Evolutionary conservation across 768 basidiomycete genomes (phyloP).

Genomic region (Agaricus sinodeliciosus): DNA sequence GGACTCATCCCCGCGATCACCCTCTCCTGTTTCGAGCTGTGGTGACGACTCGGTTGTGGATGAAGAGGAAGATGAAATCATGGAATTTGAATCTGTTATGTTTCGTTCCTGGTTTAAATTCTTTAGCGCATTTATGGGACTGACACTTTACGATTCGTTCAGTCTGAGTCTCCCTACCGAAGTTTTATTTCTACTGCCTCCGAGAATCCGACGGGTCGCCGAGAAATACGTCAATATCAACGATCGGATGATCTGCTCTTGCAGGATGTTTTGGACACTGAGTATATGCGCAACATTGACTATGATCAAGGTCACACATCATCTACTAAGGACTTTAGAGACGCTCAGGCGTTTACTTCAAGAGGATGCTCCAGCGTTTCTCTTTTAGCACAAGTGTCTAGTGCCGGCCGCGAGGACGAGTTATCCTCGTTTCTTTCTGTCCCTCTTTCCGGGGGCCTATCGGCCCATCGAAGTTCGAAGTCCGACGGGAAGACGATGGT

Average conservation of each 20-base stretch:
- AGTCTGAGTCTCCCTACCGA: neutral
- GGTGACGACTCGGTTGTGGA: neutral
- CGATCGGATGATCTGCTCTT: neutral
- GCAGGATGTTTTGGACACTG: neutral
- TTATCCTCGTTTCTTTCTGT: neutral
- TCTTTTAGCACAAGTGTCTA: neutral
- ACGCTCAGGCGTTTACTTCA: neutral
- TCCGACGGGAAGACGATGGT: neutral
- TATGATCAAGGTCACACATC: neutral
- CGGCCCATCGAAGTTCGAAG: neutral
- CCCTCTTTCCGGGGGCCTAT: neutral
- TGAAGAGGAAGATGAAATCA: neutral
- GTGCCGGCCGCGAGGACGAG: neutral
- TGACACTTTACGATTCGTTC: neutral
- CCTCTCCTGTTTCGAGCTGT: neutral
- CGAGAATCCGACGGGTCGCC: neutral
- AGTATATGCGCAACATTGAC: neutral
- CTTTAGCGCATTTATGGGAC: neutral
- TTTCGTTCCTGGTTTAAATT: neutral
- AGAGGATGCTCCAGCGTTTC: neutral
- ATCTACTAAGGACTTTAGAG: neutral
- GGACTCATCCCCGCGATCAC: neutral
- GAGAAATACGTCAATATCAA: neutral
- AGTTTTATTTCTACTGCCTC: neutral
- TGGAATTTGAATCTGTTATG: neutral